Evolutionary conservation across 1,139 yeast species (phyloP), one percentile per base, ranked within the genome.

Genomic region (Protomyces inundatus): DNA sequence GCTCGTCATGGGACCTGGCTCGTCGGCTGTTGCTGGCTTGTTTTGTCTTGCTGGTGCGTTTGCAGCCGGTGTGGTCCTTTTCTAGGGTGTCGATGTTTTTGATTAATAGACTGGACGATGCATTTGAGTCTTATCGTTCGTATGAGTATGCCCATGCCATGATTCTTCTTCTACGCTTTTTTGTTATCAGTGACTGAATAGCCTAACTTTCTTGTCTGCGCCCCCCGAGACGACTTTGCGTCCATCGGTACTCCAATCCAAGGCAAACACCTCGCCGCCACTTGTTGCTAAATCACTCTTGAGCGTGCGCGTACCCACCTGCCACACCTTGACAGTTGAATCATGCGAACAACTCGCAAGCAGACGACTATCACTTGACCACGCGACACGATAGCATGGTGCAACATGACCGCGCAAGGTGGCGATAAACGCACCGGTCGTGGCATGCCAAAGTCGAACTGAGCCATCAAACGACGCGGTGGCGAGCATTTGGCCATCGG

Each of bases 241-340:
- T 55, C 98, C 99, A 74, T 93, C 99, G 65, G 87, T 84, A 78
- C 97, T 88, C 99, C 99, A 93, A 73, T 93, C 99, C 2, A 95
- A 97, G 0, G 98, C 96, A 73, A 84, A 93, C 0, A 93, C 97
- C 75, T 93, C 98, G 72, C 93, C 99, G 23, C 85, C 80, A 74
- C 93, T 98, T 0, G 98, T 98, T 0, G 98, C 98, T 66, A 93
- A 81, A 76, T 93, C 98, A 14, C 88, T 90, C 69, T 84, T 82
- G 67, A 93, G 79, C 73, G 93, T 91, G 68, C 87, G 81, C 3
- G 96, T 88, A 70, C 88, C 81, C 37, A 93, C 84, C 74, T 93
- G 98, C 99, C 99, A 93, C 1, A 93, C 96, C 76, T 93, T 93
- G 72, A 95, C 81, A 0, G 99, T 95, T 1, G 98, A 91, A 74